Conservation (phyloP, 2,329 filamentous ascomycete species). For the Aspergillus uvarum region DNA sequence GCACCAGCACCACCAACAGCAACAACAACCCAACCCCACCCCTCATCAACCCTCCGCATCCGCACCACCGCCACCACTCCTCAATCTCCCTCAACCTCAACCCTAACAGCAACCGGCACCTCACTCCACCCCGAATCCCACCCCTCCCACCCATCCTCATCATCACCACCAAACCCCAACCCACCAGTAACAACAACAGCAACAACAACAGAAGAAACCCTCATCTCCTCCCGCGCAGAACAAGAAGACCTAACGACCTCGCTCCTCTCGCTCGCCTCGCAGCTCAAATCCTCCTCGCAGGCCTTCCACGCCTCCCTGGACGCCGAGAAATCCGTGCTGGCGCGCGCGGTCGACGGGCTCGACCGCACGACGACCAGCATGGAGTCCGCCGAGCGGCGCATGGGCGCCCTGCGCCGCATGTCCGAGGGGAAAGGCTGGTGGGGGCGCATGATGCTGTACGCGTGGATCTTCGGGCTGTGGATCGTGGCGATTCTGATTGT, state of each 20-base stretch:
- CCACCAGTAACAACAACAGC: constrained; percentile 48
- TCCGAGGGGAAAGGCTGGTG: constrained; percentile 87
- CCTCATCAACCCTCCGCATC: constrained; percentile 28
- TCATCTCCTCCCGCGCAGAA: constrained; percentile 74
- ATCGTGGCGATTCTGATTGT: constrained; percentile 75
- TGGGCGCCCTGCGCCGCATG: constrained; percentile 75
- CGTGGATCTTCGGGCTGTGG: constrained; percentile 79
- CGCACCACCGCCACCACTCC: constrained; percentile 14
- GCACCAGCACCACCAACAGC: constrained; percentile 5
- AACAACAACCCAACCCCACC: constrained; percentile 8
- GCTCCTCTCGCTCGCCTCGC: constrained; percentile 74
- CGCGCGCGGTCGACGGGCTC: constrained; percentile 70
- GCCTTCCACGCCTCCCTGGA: constrained; percentile 72
- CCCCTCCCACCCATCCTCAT: constrained; percentile 5
- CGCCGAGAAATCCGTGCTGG: constrained; percentile 69
- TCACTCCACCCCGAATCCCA: constrained; percentile 6
- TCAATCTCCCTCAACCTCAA: constrained; percentile 12
- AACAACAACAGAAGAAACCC: constrained; percentile 64
- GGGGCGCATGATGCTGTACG: constrained; percentile 80
- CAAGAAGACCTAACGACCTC: constrained; percentile 80
- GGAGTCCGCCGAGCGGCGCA: constrained; percentile 71
- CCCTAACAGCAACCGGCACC: constrained; percentile 17
- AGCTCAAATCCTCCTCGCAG: constrained; percentile 73
- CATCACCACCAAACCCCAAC: constrained; percentile 16
- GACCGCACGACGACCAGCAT: constrained; percentile 74